Evolutionary conservation across 371 early-diverging fungal genomes (phyloP).

Genomic region (Neoconidiobolus thromboides): DNA sequence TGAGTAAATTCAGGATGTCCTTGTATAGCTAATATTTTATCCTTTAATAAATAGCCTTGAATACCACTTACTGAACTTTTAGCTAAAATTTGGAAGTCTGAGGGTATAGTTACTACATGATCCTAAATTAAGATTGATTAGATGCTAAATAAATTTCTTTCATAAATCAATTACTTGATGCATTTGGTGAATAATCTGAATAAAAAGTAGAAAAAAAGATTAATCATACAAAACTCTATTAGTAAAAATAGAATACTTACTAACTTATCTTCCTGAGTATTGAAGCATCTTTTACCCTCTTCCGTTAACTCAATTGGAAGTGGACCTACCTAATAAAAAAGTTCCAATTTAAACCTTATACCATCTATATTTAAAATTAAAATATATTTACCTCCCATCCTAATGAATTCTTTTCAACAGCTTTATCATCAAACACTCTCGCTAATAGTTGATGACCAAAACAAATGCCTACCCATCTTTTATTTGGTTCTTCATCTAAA

Average conservation of each 20-base stretch:
- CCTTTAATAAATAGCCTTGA: not conserved
- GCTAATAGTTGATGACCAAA: constrained; percentile 1
- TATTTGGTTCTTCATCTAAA: not conserved
- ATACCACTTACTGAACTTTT: not conserved
- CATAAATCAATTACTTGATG: not conserved
- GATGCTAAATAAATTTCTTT: not conserved
- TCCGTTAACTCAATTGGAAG: too few species aligned
- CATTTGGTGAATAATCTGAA: not conserved
- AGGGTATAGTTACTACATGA: not conserved
- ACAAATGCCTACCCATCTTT: not conserved
- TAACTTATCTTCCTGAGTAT: too few species aligned
- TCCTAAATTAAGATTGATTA: not conserved
- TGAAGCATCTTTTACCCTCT: too few species aligned
- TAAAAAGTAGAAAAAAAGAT: not conserved
- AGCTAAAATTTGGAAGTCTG: not conserved
- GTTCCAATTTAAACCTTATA: not conserved
- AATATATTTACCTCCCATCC: constrained; percentile 1
- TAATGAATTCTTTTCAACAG: not conserved
- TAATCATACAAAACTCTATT: too few species aligned
- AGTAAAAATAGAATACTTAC: too few species aligned
- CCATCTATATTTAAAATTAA: not conserved
- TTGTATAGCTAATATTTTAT: not conserved
- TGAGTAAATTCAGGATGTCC: constrained; percentile 1
- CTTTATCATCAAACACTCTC: not conserved
- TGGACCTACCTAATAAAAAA: too few species aligned